Evolutionary conservation across 257 asterid genomes (phyloP).

Genomic region (Linaria vulgaris): DNA sequence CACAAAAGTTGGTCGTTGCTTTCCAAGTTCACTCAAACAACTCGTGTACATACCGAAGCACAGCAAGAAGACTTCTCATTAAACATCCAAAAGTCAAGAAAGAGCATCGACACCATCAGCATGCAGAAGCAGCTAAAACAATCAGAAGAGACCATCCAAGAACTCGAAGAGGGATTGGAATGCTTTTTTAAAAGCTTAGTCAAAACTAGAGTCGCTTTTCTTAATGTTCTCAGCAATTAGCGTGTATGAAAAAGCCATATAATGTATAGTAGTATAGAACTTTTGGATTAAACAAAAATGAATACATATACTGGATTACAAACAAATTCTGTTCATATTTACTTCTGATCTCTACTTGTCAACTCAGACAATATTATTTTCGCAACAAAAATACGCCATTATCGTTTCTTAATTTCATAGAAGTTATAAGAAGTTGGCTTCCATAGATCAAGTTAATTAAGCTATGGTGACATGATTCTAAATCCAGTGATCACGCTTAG

Average conservation of each 20-base stretch:
- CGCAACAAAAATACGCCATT: too few species aligned
- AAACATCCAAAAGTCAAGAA: background rate
- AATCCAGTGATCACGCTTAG: too few species aligned
- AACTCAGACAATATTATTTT: too few species aligned
- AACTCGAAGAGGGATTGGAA: constrained; percentile 21
- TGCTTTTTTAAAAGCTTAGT: constrained; percentile 18
- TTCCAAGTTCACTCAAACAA: constrained; percentile 19
- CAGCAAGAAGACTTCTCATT: constrained; percentile 2
- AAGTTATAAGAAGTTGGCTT: too few species aligned
- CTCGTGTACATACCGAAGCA: background rate
- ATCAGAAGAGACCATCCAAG: constrained; percentile 13
- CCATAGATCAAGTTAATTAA: too few species aligned
- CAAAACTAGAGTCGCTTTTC: constrained; percentile 27
- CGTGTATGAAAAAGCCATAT: too few species aligned
- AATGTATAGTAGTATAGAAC: background rate
- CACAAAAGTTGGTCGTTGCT: constrained; percentile 23
- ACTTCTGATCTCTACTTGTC: background rate
- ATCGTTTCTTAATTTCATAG: too few species aligned
- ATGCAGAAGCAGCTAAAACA: constrained; percentile 17
- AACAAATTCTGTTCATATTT: background rate
- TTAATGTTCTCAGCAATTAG: constrained; percentile 31
- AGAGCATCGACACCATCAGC: background rate
- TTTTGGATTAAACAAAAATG: constrained; percentile 1
- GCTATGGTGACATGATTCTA: too few species aligned
- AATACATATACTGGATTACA: background rate